Conservation (phyloP, 2,329 filamentous ascomycete species). For the Trichoderma sp. region DNA sequence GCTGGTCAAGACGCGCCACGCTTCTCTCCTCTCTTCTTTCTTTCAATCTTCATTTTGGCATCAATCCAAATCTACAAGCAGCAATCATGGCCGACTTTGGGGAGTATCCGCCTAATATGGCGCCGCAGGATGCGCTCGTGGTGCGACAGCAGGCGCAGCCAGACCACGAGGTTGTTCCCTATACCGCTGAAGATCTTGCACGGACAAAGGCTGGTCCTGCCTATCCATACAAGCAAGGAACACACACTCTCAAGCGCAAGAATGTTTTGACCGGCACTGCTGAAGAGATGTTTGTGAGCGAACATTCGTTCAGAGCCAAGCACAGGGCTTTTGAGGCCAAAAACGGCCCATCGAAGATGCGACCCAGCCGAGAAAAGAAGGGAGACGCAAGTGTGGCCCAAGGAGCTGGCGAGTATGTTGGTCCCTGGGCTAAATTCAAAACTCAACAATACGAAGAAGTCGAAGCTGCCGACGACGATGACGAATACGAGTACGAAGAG, state of each 20-base stretch:
- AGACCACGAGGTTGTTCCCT: conserved; percentile 60
- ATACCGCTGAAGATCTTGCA: conserved; percentile 70
- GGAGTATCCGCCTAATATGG: conserved; percentile 65
- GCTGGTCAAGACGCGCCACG: conserved; percentile 15
- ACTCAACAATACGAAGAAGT: conserved; percentile 72
- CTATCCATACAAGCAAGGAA: conserved; percentile 71
- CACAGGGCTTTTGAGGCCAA: conserved; percentile 78
- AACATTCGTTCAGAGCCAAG: conserved; percentile 83
- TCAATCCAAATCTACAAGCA: not conserved
- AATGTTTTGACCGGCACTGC: conserved; percentile 83
- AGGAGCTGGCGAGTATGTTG: conserved; percentile 83
- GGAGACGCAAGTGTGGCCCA: conserved; percentile 82
- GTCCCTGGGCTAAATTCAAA: conserved; percentile 88
- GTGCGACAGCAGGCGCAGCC: conserved; percentile 53
- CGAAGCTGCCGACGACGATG: conserved; percentile 70
- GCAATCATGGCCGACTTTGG: conserved; percentile 58
- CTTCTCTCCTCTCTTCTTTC: not conserved
- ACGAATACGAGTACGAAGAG: conserved; percentile 76
- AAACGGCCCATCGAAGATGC: conserved; percentile 59
- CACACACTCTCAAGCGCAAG: conserved; percentile 66
- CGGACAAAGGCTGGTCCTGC: conserved; percentile 65
- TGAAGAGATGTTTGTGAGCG: conserved; percentile 84
- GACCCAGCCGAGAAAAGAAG: conserved; percentile 77
- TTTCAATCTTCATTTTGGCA: not conserved
- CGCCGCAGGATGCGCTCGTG: conserved; percentile 61